Conservation (phyloP, 352 stramenopile species). For the Phytopythium cucurbitacearum region DNA sequence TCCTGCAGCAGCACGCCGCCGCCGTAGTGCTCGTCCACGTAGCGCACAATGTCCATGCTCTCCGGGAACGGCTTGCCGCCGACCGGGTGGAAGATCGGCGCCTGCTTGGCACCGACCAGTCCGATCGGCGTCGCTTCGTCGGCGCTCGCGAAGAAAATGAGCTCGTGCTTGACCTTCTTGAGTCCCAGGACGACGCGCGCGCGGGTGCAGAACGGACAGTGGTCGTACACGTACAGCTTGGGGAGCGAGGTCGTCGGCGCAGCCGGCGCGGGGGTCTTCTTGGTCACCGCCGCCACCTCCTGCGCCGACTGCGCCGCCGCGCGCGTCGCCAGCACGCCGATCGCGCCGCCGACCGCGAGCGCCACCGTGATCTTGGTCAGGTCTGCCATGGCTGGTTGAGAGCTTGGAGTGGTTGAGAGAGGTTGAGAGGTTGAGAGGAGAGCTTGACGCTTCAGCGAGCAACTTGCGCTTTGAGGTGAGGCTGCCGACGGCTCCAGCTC, state of each 20-base stretch:
- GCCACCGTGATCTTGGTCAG: conserved; percentile 19
- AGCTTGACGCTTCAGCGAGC: too few relatives aligned
- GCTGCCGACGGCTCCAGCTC: too few relatives aligned
- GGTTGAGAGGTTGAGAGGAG: not conserved
- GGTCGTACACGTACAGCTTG: conserved; percentile 60
- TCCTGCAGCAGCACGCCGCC: conserved; percentile 21
- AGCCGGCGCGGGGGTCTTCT: not conserved
- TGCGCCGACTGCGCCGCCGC: conserved; percentile 6
- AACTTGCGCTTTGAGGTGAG: too few relatives aligned
- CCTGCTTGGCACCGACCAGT: conserved; percentile 44
- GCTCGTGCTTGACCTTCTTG: conserved; percentile 36
- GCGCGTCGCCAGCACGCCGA: conserved; percentile 14
- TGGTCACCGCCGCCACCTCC: not conserved
- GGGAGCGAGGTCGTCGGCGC: conserved; percentile 11
- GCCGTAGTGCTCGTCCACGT: conserved; percentile 51
- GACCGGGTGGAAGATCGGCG: conserved; percentile 40
- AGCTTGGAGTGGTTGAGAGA: not conserved
- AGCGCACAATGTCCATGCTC: conserved; percentile 62
- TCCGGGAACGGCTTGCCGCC: conserved; percentile 39
- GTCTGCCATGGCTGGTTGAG: conserved; percentile 12
- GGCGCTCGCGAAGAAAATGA: conserved; percentile 45
- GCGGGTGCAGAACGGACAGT: conserved; percentile 51
- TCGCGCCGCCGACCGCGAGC: conserved; percentile 18
- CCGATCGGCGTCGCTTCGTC: conserved; percentile 49
- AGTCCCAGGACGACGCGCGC: conserved; percentile 50